phyloP scores from a whole-genome alignment of 305 asterid species.

The Ilex paraguariensis region DNA sequence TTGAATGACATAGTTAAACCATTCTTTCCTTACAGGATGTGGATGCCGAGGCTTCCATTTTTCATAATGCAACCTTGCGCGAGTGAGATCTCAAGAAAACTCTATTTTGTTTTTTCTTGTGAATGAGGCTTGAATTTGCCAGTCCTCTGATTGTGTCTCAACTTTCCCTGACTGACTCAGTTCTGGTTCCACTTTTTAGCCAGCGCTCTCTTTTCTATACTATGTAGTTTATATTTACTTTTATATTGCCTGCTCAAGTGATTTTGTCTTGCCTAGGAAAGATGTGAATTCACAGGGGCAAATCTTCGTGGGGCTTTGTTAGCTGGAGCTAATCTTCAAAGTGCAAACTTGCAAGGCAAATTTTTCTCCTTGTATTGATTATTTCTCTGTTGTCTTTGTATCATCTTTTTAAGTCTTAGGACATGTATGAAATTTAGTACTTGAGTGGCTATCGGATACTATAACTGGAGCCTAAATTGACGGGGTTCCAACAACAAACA shows the following conservation, averaged over 20 bases:
- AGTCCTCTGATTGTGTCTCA: background rate
- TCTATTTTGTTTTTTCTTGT: constrained; percentile 6
- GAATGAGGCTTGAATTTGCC: constrained; percentile 2
- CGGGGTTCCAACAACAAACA: too few species aligned
- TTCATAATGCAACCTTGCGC: constrained; percentile 85
- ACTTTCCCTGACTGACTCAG: background rate
- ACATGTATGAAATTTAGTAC: constrained; percentile 4
- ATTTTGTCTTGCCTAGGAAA: constrained; percentile 45
- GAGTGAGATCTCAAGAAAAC: constrained; percentile 48
- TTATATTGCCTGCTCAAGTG: constrained; percentile 24
- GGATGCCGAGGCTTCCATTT: constrained; percentile 89
- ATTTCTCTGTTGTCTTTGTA: constrained; percentile 7
- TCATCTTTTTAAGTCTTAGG: constrained; percentile 4
- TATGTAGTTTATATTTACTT: constrained; percentile 12
- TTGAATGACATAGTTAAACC: constrained; percentile 9
- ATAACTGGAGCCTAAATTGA: too few species aligned
- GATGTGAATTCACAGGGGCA: constrained; percentile 96
- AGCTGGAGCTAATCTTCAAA: constrained; percentile 92
- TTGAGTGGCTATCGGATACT: background rate
- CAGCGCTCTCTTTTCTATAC: constrained; percentile 6
- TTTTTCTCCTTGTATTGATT: background rate
- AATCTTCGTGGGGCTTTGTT: constrained; percentile 90
- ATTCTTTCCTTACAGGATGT: constrained; percentile 60
- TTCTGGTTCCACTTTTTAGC: background rate
- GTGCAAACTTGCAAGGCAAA: constrained; percentile 93